Conservation (phyloP, 208 protist species). For the Tetramitus jugosus region DNA sequence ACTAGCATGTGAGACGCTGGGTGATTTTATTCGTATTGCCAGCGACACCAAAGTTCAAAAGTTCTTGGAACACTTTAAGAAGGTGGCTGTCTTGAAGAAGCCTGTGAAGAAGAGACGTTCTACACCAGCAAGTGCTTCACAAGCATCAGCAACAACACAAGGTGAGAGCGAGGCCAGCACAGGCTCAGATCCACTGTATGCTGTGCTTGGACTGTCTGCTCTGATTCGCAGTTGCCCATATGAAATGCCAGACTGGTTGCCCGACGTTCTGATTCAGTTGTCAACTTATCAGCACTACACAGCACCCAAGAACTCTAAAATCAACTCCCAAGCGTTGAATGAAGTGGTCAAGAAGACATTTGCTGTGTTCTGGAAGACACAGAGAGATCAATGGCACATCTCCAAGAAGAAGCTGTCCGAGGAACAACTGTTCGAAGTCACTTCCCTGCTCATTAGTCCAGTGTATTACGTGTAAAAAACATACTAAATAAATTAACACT, state of each 20-base stretch:
- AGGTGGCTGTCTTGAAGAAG: background rate
- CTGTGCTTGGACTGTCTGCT: background rate
- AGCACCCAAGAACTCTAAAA: background rate
- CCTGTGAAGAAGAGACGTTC: background rate
- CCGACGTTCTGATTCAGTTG: background rate
- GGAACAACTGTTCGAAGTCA: background rate
- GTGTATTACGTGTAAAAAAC: slow-evolving; percentile 13
- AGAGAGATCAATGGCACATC: background rate
- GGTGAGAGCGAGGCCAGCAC: too few relatives aligned
- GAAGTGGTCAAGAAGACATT: slow-evolving; percentile 5
- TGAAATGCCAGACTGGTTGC: background rate
- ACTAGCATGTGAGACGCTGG: background rate
- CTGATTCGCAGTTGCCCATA: background rate
- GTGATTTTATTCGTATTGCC: slow-evolving; percentile 4
- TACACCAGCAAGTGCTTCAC: too few relatives aligned
- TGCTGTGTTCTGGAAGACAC: background rate
- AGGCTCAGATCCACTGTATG: background rate
- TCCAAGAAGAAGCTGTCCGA: background rate
- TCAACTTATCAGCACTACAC: background rate
- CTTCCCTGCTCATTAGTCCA: background rate
- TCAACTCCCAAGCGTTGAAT: background rate
- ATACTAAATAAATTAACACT: too few relatives aligned
- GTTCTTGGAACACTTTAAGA: background rate
- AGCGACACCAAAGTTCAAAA: background rate
- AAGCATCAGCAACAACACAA: background rate